Evolutionary conservation across 805 yeast species (phyloP), one percentile per base, ranked within the genome.

Genomic region (Kregervanrija delftensis): DNA sequence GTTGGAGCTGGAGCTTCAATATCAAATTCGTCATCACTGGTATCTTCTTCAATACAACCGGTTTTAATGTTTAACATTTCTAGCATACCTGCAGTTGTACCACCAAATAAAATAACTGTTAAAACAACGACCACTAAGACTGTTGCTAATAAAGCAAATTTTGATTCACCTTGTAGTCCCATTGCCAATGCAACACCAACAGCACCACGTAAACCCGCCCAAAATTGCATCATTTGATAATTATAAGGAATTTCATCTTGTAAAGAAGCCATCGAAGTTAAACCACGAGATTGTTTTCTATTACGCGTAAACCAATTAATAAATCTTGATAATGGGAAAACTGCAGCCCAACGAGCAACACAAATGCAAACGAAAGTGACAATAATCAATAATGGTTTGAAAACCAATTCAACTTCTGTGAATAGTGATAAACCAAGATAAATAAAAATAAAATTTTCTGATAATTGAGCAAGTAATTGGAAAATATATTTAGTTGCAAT

Each of bases 121-220:
- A 93, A 69, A 30, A 93, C 99, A 10, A 93, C 99, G 17, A 91
- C 98, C 11, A 95, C 98, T 37, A 95, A 69, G 1, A 95, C 96
- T 0, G 99, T 95, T 3, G 99, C 99, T 43, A 91, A 67, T 43
- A 93, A 69, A 0, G 96, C 81, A 59, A 83, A 81, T 51, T 90
- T 91, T 45, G 86, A 81, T 58, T 91, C 96, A 49, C 98, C 99
- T 65, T 87, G 96, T 35, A 93, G 69, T 11, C 99, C 99, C 81
- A 95, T 88, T 0, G 99, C 99, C 57, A 93, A 74, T 0, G 99
- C 99, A 4, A 93, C 99, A 52, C 99, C 99, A 33, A 93, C 99
- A 1, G 99, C 99, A 48, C 99, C 99, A 59, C 99, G 75, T 45
- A 93, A 71, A 3, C 99, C 99, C 2, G 99, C 99, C 99, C 99